Conservation (phyloP, 495 filamentous ascomycete species). For the Neurospora terricola region DNA sequence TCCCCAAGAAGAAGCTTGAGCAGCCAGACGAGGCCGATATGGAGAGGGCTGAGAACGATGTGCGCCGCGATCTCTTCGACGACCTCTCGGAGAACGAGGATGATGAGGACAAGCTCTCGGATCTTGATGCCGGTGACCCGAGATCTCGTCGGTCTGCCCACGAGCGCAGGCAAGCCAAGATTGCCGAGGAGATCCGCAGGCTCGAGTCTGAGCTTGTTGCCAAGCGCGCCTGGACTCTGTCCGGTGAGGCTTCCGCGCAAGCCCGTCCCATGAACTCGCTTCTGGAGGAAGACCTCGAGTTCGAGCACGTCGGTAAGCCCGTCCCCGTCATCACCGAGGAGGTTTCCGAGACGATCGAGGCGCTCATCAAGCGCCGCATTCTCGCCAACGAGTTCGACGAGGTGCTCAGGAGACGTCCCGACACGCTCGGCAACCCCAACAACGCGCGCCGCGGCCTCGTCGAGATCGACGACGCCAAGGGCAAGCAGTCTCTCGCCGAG, state of each 20-base stretch:
- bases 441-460: constrained; percentile 54
- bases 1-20: constrained; percentile 20
- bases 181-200: constrained; percentile 80
- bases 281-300: constrained; percentile 90
- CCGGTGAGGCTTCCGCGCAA: constrained; percentile 76
- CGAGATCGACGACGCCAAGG: constrained; percentile 81
- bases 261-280: constrained; percentile 85
- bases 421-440: constrained; percentile 44
- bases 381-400: constrained; percentile 89
- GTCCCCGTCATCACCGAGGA: constrained; percentile 92
- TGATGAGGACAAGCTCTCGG: constrained; percentile 44
- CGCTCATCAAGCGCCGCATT: constrained; percentile 88
- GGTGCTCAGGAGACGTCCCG: constrained; percentile 72
- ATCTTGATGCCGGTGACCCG: constrained; percentile 45
- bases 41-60: constrained; percentile 79
- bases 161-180: constrained; percentile 73
- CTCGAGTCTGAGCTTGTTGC: constrained; percentile 84
- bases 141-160: constrained; percentile 60
- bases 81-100: constrained; percentile 55
- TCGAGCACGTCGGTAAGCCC: constrained; percentile 91
- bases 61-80: constrained; percentile 86
- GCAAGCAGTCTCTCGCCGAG: constrained; percentile 77
- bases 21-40: constrained; percentile 51
- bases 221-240: constrained; percentile 83
- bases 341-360: constrained; percentile 84